phyloP scores from a whole-genome alignment of 495 filamentous ascomycete species.

The Hypoxylon rickii region DNA sequence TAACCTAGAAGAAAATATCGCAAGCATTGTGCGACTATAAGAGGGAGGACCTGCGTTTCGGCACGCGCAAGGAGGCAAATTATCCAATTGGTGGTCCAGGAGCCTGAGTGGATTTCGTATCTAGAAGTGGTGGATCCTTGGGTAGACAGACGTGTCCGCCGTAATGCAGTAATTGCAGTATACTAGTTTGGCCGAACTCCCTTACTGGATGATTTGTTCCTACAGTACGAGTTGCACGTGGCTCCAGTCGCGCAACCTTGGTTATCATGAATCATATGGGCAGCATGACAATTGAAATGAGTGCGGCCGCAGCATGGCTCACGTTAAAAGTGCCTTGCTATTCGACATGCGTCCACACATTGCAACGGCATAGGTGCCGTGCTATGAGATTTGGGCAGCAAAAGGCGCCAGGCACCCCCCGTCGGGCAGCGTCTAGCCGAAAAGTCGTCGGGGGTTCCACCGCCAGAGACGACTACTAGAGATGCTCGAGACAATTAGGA shows the following conservation, averaged over 20 bases:
- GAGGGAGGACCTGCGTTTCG: conserved; percentile 10
- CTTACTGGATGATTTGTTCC: conserved; percentile 14
- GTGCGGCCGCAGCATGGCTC: conserved; percentile 23
- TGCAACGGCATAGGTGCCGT: conserved; percentile 22
- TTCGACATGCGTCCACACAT: conserved; percentile 23
- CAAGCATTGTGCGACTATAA: conserved; percentile 23
- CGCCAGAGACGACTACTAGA: no score
- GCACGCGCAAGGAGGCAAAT: conserved; percentile 19
- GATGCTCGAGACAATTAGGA: conserved; percentile 23
- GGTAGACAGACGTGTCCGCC: conserved; percentile 35
- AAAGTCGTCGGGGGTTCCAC: conserved; percentile 23
- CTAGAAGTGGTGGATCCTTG: conserved; percentile 36
- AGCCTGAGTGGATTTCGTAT: conserved; percentile 17
- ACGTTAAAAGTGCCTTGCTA: conserved; percentile 17
- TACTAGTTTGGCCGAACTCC: conserved; percentile 27
- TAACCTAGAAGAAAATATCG: conserved; percentile 11
- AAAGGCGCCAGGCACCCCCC: conserved; percentile 6
- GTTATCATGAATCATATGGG: conserved; percentile 20
- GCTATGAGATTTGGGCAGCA: conserved; percentile 35
- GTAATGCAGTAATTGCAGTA: conserved; percentile 12
- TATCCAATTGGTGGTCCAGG: conserved; percentile 25
- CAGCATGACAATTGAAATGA: conserved; percentile 21
- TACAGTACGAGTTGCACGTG: conserved; percentile 39
- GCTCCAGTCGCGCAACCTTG: conserved; percentile 32
- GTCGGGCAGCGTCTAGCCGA: conserved; percentile 31